Evolutionary conservation across 2,329 filamentous ascomycete species (phyloP).

Genomic region (Aureobasidium subglaciale): DNA sequence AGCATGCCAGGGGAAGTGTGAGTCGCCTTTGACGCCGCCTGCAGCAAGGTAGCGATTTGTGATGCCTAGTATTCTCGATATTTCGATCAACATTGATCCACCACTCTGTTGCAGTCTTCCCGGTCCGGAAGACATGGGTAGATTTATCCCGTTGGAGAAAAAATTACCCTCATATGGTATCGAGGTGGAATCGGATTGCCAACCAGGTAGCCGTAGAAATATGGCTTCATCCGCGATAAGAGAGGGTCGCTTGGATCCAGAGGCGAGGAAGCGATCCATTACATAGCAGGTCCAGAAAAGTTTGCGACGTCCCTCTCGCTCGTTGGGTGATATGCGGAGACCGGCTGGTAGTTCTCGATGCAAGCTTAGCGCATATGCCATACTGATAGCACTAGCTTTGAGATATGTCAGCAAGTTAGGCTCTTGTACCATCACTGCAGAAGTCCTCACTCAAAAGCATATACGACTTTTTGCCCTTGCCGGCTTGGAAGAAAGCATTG

Average conservation of each 20-base stretch:
- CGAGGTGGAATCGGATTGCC: slow-evolving; percentile 55
- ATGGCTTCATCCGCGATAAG: slow-evolving; percentile 72
- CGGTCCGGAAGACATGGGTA: slow-evolving; percentile 41
- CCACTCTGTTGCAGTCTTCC: slow-evolving; percentile 68
- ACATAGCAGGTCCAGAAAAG: slow-evolving; percentile 87
- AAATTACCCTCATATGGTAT: slow-evolving; percentile 68
- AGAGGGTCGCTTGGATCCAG: slow-evolving; percentile 75
- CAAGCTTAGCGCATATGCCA: slow-evolving; percentile 74
- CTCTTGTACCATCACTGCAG: background rate
- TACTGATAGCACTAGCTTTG: slow-evolving; percentile 66
- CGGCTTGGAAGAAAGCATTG: slow-evolving; percentile 67
- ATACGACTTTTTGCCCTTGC: slow-evolving; percentile 76
- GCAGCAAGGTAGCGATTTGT: slow-evolving; percentile 79
- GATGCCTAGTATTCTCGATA: slow-evolving; percentile 71
- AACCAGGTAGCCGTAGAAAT: slow-evolving; percentile 66
- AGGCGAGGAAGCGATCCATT: slow-evolving; percentile 75
- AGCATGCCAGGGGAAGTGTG: slow-evolving; percentile 85
- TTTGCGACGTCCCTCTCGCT: slow-evolving; percentile 69
- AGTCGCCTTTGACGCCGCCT: slow-evolving; percentile 80
- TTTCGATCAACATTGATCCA: slow-evolving; percentile 76
- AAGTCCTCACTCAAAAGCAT: slow-evolving; percentile 65
- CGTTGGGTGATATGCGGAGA: slow-evolving; percentile 55
- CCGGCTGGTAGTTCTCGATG: slow-evolving; percentile 66
- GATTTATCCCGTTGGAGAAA: slow-evolving; percentile 71
- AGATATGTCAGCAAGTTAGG: slow-evolving; percentile 23